These are phyloP conservation scores for Suillus plorans DNA, from an alignment of 768 basidiomycete genomes.

Conservation along the genomic window DNA sequence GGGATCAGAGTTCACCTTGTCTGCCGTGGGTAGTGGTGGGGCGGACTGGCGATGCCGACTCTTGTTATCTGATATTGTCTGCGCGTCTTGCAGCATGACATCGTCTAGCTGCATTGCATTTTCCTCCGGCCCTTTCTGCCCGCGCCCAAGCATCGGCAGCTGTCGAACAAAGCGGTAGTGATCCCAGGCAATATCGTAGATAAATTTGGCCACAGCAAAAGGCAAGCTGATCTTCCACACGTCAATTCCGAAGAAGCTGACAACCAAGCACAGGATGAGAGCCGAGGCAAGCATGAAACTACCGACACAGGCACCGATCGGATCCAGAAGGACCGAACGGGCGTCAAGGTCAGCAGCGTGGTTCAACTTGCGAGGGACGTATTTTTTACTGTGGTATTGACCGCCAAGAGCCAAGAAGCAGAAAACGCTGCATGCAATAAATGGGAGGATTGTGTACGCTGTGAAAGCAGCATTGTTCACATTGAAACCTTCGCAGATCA, in stretches of 20 bases:
- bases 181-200: slow-evolving; percentile 65
- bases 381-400: slow-evolving; percentile 57
- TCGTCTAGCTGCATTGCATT: not conserved
- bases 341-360: slow-evolving; percentile 42
- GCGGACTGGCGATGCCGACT: not conserved
- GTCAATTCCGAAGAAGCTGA: slow-evolving; percentile 73
- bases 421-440: slow-evolving; percentile 63
- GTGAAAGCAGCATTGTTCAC: slow-evolving; percentile 80
- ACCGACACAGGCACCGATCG: slow-evolving; percentile 72
- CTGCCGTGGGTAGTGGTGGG: not conserved
- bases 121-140: not conserved
- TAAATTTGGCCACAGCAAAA: slow-evolving; percentile 70
- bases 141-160: slow-evolving; percentile 20
- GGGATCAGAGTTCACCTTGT: slow-evolving; percentile 2
- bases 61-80: not conserved
- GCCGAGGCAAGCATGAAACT: slow-evolving; percentile 62
- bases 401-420: slow-evolving; percentile 58
- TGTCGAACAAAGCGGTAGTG: slow-evolving; percentile 42
- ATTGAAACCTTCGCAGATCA: slow-evolving; percentile 83
- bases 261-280: slow-evolving; percentile 71
- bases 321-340: slow-evolving; percentile 69
- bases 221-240: slow-evolving; percentile 87
- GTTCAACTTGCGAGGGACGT: slow-evolving; percentile 50
- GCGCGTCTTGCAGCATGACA: not conserved
- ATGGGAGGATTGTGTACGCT: slow-evolving; percentile 81